Evolutionary conservation across 108 stramenopile genomes (phyloP).

Genomic region (Seminavis robusta): DNA sequence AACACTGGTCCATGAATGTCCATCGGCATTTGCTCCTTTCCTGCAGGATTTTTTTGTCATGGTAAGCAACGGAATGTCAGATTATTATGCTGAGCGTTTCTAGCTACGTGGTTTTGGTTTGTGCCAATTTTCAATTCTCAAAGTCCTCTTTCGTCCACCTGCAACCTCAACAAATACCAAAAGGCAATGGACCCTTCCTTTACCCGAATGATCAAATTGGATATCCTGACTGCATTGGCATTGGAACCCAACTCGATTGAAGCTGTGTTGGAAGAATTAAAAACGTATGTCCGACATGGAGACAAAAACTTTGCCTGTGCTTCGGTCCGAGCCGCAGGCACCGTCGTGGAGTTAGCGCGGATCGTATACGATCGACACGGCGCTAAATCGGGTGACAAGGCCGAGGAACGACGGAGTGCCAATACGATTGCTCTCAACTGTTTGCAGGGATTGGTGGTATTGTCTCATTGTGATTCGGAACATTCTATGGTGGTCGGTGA

Average conservation of each 20-base stretch:
- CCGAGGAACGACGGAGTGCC: constrained; percentile 43
- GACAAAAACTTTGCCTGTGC: constrained; percentile 86
- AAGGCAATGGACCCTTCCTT: constrained; percentile 89
- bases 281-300: constrained; percentile 89
- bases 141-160: not conserved
- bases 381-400: constrained; percentile 19
- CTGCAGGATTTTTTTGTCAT: constrained; percentile 95
- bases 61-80: constrained; percentile 40
- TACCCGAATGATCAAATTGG: constrained; percentile 92
- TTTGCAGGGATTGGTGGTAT: constrained; percentile 81
- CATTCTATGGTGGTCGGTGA: constrained; percentile 85
- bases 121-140: not conserved
- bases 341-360: constrained; percentile 77
- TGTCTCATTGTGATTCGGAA: constrained; percentile 67
- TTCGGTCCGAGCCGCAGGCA: constrained; percentile 87
- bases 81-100: not conserved
- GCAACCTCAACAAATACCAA: not conserved
- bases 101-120: too few species aligned
- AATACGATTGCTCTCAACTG: constrained; percentile 80
- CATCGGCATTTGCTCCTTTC: constrained; percentile 94
- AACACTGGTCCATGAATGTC: constrained; percentile 84
- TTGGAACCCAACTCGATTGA: constrained; percentile 78
- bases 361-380: constrained; percentile 76
- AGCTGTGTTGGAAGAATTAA: constrained; percentile 88
- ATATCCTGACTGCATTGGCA: constrained; percentile 87